A percentile compares a stretch with the other conserved stretches of the same genome.
These are phyloP conservation scores for Colletotrichum gigasporum DNA, from an alignment of 2,329 filamentous ascomycete genomes.

Conservation along the genomic window DNA sequence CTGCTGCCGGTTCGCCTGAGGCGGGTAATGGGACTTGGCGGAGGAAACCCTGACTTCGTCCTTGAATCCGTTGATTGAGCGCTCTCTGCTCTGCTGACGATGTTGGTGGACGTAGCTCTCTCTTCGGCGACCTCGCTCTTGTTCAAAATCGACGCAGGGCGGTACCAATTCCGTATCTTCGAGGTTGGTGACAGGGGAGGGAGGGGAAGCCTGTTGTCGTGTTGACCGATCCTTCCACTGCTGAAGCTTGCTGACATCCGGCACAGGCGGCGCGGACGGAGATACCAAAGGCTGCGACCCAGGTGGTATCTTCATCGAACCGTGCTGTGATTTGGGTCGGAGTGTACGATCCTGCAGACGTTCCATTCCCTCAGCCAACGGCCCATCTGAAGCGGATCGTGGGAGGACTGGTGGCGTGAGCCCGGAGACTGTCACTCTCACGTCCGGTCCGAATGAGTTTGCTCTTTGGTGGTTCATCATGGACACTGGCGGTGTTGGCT, in stretches of 20 bases:
- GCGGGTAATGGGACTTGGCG: constrained; percentile 31
- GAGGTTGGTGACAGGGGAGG: background rate
- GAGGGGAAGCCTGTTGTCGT: background rate
- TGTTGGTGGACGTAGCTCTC: constrained; percentile 31
- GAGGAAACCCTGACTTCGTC: constrained; percentile 27
- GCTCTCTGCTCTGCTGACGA: constrained; percentile 29
- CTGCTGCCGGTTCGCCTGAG: constrained; percentile 25
- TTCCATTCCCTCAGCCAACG: background rate
- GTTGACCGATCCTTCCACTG: constrained; percentile 36
- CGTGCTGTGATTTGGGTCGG: background rate
- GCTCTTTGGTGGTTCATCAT: constrained; percentile 16
- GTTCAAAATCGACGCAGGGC: constrained; percentile 17
- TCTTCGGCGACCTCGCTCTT: constrained; percentile 18
- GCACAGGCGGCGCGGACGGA: constrained; percentile 39
- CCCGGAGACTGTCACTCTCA: constrained; percentile 1
- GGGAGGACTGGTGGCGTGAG: constrained; percentile 4
- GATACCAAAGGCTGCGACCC: constrained; percentile 39
- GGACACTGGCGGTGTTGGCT: constrained; percentile 5
- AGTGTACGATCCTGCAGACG: background rate
- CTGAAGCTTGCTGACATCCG: constrained; percentile 44
- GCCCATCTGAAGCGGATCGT: constrained; percentile 11
- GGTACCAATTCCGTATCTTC: constrained; percentile 7
- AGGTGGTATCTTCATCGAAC: background rate
- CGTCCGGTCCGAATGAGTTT: constrained; percentile 24
- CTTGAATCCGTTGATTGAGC: constrained; percentile 25